A percentile compares a stretch with the other conserved stretches of the same genome.
Conservation (phyloP, 768 basidiomycete genomes). For the Naganishia randhawae region DNA sequence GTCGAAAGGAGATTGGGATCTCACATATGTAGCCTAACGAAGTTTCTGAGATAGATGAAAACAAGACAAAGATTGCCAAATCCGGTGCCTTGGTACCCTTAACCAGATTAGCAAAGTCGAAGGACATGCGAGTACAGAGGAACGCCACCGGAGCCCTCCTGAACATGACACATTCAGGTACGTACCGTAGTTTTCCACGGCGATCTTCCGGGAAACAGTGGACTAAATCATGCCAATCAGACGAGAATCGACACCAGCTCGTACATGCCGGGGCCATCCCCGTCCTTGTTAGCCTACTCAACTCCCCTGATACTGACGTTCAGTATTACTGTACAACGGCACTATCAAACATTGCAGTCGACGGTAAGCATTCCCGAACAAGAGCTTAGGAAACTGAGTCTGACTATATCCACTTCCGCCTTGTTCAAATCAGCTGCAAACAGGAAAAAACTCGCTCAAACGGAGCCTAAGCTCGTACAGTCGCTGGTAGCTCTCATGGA, state of each 20-base stretch:
- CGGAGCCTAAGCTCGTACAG: slow-evolving; percentile 88
- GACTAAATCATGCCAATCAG: slow-evolving; percentile 52
- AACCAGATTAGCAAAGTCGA: slow-evolving; percentile 89
- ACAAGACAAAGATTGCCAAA: slow-evolving; percentile 99
- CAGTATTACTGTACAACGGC: slow-evolving; percentile 99
- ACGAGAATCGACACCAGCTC: slow-evolving; percentile 96
- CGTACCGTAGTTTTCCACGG: slow-evolving; percentile 32
- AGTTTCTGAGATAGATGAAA: slow-evolving; percentile 68
- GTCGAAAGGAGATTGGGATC: slow-evolving; percentile 33
- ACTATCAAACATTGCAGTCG: slow-evolving; percentile 95
- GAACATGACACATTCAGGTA: slow-evolving; percentile 99
- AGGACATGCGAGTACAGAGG: slow-evolving; percentile 98
- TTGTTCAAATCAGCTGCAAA: slow-evolving; percentile 64
- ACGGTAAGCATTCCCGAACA: slow-evolving; percentile 58
- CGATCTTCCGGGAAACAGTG: neutral
- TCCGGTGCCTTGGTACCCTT: slow-evolving; percentile 97
- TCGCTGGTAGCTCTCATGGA: slow-evolving; percentile 96
- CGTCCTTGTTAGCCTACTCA: slow-evolving; percentile 87
- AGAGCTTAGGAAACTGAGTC: slow-evolving; percentile 13
- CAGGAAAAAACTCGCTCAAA: slow-evolving; percentile 87
- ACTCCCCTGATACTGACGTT: slow-evolving; percentile 96
- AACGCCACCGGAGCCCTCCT: slow-evolving; percentile 96
- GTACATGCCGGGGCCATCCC: slow-evolving; percentile 98
- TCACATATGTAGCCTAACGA: neutral
- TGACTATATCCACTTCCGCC: neutral